Evolutionary conservation across 192 early-diverging fungal genomes (phyloP).

Genomic region (Gryganskiella cystojenkinii): DNA sequence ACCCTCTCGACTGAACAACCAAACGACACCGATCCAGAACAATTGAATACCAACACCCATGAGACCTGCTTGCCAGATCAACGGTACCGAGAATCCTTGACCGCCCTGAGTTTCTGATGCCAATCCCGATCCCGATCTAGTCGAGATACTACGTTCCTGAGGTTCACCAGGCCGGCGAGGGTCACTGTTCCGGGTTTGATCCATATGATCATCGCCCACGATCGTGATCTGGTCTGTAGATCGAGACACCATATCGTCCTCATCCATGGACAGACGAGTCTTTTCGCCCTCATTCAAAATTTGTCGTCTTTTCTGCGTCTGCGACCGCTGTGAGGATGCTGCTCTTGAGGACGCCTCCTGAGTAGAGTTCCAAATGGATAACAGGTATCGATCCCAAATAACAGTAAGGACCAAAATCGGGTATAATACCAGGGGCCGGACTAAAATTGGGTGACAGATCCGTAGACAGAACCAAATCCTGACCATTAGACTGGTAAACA

Average conservation of each 20-base stretch:
- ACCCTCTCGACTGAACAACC: slow-evolving; percentile 27
- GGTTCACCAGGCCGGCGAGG: too few species aligned
- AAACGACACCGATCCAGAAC: slow-evolving; percentile 25
- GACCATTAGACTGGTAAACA: slow-evolving; percentile 13
- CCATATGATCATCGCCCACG: too few species aligned
- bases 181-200: too few species aligned
- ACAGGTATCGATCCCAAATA: slow-evolving; percentile 37
- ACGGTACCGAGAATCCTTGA: background rate
- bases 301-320: too few species aligned
- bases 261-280: too few species aligned
- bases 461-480: slow-evolving; percentile 30
- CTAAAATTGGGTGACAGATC: slow-evolving; percentile 35
- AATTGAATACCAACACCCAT: slow-evolving; percentile 26
- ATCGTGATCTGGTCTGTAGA: too few species aligned
- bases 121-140: too few species aligned
- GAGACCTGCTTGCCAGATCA: slow-evolving; percentile 33
- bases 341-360: background rate
- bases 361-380: slow-evolving; percentile 11
- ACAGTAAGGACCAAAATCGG: slow-evolving; percentile 28
- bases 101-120: too few species aligned
- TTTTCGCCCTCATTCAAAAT: too few species aligned
- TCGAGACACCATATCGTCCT: too few species aligned
- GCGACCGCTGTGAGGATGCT: background rate
- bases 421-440: slow-evolving; percentile 35
- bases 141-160: too few species aligned